Evolutionary conservation across 2,329 filamentous ascomycete species (phyloP).

Genomic region (Ilyonectria sp.): DNA sequence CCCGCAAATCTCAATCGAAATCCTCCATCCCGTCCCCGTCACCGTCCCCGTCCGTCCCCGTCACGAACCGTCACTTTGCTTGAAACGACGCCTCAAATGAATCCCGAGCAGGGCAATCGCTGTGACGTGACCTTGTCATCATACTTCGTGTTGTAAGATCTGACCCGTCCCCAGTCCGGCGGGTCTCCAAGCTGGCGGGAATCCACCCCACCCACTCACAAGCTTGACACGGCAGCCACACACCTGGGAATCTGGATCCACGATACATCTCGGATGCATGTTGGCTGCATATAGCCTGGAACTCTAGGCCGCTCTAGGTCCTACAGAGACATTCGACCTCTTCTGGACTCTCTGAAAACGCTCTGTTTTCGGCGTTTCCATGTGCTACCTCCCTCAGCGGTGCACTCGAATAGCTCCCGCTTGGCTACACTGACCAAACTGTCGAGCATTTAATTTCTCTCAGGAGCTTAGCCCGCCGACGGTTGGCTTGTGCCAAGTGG

Average conservation of each 20-base stretch:
- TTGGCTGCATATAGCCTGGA: slow-evolving; percentile 12
- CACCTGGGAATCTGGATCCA: slow-evolving; percentile 8
- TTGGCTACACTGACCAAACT: not conserved
- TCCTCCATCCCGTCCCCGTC: slow-evolving; percentile 12
- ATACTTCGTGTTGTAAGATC: slow-evolving; percentile 26
- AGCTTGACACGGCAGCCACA: slow-evolving; percentile 27
- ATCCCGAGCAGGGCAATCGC: slow-evolving; percentile 12
- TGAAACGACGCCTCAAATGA: slow-evolving; percentile 21
- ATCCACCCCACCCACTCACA: slow-evolving; percentile 9
- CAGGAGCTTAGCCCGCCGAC: slow-evolving; percentile 28
- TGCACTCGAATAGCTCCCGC: not conserved
- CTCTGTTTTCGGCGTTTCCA: slow-evolving; percentile 3
- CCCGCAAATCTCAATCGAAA: slow-evolving; percentile 21
- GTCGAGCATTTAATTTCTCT: slow-evolving; percentile 31
- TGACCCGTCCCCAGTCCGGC: slow-evolving; percentile 34
- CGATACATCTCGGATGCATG: slow-evolving; percentile 18
- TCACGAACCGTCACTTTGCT: slow-evolving; percentile 13
- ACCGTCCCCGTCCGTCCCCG: slow-evolving; percentile 15
- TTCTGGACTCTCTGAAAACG: not conserved
- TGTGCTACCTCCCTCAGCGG: not conserved
- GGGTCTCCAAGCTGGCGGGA: slow-evolving; percentile 35
- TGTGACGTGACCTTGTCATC: slow-evolving; percentile 20
- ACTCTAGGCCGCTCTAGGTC: slow-evolving; percentile 11
- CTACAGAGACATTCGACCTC: slow-evolving; percentile 1
- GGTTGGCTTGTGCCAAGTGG: slow-evolving; percentile 40